Evolutionary conservation across 768 basidiomycete genomes (phyloP).

Genomic region (Collybiopsis luxurians): DNA sequence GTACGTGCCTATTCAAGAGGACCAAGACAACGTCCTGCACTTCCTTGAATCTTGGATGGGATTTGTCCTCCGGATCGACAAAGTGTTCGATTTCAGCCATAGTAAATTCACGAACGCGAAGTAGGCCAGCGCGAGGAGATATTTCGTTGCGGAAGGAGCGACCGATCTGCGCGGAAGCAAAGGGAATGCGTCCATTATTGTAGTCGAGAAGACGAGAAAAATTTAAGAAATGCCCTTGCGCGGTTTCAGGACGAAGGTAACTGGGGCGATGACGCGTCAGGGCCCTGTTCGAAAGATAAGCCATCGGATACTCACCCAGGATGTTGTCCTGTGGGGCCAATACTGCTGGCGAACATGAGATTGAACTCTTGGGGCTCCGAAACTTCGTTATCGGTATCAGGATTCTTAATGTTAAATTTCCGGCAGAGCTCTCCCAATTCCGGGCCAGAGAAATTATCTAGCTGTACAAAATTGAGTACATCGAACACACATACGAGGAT

Average conservation of each 20-base stretch:
- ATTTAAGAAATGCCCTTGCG: conserved; percentile 98
- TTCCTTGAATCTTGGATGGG: conserved; percentile 80
- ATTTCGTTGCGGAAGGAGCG: conserved; percentile 98
- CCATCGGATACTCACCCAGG: conserved; percentile 63
- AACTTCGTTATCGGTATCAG: conserved; percentile 90
- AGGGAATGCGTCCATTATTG: conserved; percentile 95
- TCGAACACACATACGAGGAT: not conserved
- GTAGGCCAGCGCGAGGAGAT: conserved; percentile 91
- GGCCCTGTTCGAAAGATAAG: not conserved
- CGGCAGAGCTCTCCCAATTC: conserved; percentile 86
- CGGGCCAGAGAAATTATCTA: conserved; percentile 91
- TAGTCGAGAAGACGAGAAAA: conserved; percentile 96
- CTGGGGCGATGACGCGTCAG: conserved; percentile 37
- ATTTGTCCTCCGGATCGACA: conserved; percentile 93
- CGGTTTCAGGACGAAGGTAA: conserved; percentile 96
- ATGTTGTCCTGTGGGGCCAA: conserved; percentile 96
- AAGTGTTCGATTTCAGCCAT: conserved; percentile 99
- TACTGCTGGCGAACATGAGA: conserved; percentile 97
- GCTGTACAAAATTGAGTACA: conserved; percentile 38
- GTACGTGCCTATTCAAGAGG: conserved; percentile 83
- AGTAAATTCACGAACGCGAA: conserved; percentile 97
- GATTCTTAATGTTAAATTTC: conserved; percentile 79
- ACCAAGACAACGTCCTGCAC: conserved; percentile 71
- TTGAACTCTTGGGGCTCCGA: conserved; percentile 95
- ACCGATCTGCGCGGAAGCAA: conserved; percentile 96